phyloP scores from a whole-genome alignment of 139 green algal species.

The Chlorella sp. region DNA sequence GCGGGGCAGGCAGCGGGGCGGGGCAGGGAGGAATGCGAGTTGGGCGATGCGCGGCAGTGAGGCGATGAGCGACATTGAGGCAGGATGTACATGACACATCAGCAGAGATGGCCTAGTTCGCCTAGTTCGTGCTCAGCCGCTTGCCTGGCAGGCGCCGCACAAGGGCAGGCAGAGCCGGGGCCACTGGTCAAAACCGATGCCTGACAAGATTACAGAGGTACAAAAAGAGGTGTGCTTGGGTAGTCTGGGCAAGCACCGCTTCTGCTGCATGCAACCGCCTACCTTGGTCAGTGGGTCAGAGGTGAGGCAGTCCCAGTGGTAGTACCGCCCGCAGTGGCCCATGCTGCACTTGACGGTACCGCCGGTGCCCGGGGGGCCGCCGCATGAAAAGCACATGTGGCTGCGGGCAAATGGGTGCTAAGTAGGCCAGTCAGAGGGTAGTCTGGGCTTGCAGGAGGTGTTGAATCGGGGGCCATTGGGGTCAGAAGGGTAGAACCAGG shows the following conservation, averaged over 20 bases:
- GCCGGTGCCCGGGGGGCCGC: background rate
- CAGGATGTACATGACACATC: no score
- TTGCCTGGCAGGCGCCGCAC: no score
- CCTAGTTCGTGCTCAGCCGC: no score
- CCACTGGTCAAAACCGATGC: no score
- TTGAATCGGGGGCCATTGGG: background rate
- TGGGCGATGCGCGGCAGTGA: background rate
- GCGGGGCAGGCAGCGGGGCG: background rate
- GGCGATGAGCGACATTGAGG: no score
- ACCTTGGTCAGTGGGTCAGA: conserved; percentile 21
- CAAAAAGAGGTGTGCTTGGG: no score
- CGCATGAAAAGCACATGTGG: conserved; percentile 44
- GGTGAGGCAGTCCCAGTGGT: conserved; percentile 40
- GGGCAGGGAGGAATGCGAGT: background rate
- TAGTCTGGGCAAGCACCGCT: no score
- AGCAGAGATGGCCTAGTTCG: no score
- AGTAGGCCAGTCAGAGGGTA: background rate
- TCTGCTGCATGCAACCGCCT: no score
- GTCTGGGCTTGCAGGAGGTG: background rate
- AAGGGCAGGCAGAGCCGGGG: no score
- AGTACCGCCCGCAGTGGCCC: conserved; percentile 45
- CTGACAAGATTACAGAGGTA: no score
- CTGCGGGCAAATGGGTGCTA: background rate
- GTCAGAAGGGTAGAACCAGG: background rate
- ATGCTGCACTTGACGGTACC: conserved; percentile 53